Evolutionary conservation across 2,329 filamentous ascomycete genomes (phyloP).

Genomic region (Arthrobotrys musiformis): DNA sequence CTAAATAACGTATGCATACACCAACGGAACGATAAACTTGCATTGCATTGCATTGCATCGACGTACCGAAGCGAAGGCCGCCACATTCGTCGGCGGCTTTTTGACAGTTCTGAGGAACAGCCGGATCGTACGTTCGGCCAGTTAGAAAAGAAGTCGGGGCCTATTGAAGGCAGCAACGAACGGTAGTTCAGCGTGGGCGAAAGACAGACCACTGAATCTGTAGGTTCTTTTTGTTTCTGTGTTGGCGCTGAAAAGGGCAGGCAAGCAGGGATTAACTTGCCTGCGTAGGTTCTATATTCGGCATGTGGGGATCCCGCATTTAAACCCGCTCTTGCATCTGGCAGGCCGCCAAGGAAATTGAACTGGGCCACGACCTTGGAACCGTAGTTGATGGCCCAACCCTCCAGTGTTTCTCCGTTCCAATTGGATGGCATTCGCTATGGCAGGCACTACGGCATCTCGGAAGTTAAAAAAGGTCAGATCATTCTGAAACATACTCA

Average conservation of each 20-base stretch:
- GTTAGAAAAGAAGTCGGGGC: too few relatives aligned
- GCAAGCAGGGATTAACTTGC: not conserved
- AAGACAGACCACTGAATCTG: not conserved
- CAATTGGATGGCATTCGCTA: not conserved
- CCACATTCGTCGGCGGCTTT: not conserved
- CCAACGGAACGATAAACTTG: not conserved
- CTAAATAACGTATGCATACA: too few relatives aligned
- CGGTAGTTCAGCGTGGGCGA: not conserved
- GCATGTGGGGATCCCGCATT: slow-evolving; percentile 22
- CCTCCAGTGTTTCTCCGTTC: not conserved
- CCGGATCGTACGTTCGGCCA: not conserved
- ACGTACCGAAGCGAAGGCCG: not conserved
- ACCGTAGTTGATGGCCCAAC: not conserved
- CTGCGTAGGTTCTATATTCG: slow-evolving; percentile 5
- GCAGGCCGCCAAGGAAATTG: slow-evolving; percentile 7
- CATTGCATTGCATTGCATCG: slow-evolving; percentile 11
- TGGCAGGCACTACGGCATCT: slow-evolving; percentile 11
- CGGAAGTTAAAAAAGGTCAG: slow-evolving; percentile 12
- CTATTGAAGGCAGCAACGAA: not conserved
- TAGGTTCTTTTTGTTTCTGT: not conserved
- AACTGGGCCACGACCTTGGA: not conserved
- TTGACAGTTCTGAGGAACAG: not conserved
- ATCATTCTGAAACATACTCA: not conserved
- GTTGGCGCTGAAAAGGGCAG: slow-evolving; percentile 4
- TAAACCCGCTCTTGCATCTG: not conserved